phyloP scores from a whole-genome alignment of 805 yeast genomes.

The Yarrowia sp. region DNA sequence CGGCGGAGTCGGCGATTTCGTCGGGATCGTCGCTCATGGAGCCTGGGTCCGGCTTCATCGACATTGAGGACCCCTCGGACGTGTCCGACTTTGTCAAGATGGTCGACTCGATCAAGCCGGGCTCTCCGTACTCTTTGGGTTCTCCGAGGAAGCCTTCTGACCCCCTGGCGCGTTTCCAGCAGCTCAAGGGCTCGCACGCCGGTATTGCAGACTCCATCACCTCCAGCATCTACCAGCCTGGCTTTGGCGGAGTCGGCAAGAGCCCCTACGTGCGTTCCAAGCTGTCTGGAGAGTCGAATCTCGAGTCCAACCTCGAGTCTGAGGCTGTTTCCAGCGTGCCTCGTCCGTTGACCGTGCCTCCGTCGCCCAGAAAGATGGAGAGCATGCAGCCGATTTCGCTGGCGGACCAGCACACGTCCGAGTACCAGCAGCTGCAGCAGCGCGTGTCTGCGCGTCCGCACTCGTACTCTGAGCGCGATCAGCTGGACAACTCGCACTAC shows the following conservation, averaged over 20 bases:
- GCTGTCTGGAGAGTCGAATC: constrained; percentile 2
- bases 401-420: constrained; percentile 26
- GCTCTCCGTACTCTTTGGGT: constrained; percentile 39
- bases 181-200: constrained; percentile 37
- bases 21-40: constrained; percentile 34
- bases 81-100: constrained; percentile 67
- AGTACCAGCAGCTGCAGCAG: constrained; percentile 22
- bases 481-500: constrained; percentile 26
- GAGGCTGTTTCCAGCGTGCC: neutral
- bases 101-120: constrained; percentile 62
- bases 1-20: constrained; percentile 33
- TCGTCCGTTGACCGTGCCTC: constrained; percentile 5
- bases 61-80: constrained; percentile 40
- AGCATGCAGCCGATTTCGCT: constrained; percentile 17
- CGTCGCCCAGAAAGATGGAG: constrained; percentile 1
- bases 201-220: constrained; percentile 41
- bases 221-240: constrained; percentile 31
- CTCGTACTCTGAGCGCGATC: constrained; percentile 12
- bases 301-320: too few species aligned
- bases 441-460: constrained; percentile 21
- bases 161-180: constrained; percentile 40
- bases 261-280: constrained; percentile 19
- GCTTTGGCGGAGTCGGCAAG: too few species aligned
- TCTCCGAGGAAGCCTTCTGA: constrained; percentile 25
- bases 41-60: constrained; percentile 46